Evolutionary conservation across 2,329 filamentous ascomycete genomes (phyloP).

Genomic region (Chaetomium sp.): DNA sequence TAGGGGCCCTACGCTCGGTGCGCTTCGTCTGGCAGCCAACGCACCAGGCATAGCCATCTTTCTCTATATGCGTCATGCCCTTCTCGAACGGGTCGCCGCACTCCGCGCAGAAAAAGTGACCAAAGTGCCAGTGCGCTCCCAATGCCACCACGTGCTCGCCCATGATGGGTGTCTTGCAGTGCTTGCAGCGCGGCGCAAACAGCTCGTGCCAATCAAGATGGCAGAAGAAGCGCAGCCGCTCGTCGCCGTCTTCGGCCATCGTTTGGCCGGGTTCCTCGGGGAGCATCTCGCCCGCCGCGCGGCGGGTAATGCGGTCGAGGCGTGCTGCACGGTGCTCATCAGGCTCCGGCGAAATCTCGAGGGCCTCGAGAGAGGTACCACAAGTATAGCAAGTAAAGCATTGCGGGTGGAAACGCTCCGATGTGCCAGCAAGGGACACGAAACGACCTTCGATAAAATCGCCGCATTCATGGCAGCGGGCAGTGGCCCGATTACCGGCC

Average conservation of each 20-base stretch:
- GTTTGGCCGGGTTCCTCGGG: slow-evolving; percentile 58
- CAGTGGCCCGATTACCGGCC: slow-evolving; percentile 48
- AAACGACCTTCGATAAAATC: slow-evolving; percentile 85
- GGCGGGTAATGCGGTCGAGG: slow-evolving; percentile 62
- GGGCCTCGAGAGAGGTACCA: slow-evolving; percentile 80
- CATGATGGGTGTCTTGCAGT: slow-evolving; percentile 93
- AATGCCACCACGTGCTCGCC: slow-evolving; percentile 91
- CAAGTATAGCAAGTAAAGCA: slow-evolving; percentile 91
- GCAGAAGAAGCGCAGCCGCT: slow-evolving; percentile 80
- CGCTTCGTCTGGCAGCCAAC: slow-evolving; percentile 86
- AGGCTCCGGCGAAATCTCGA: slow-evolving; percentile 94
- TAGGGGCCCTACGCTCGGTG: slow-evolving; percentile 79
- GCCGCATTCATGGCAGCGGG: slow-evolving; percentile 77
- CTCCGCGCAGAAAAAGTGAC: slow-evolving; percentile 98
- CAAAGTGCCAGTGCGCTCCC: slow-evolving; percentile 92
- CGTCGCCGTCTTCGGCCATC: slow-evolving; percentile 65
- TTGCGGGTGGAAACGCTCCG: slow-evolving; percentile 78
- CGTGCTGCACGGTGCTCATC: slow-evolving; percentile 63
- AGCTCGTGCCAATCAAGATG: slow-evolving; percentile 98
- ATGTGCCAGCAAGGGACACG: slow-evolving; percentile 68
- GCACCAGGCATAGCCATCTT: slow-evolving; percentile 97
- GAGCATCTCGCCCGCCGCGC: slow-evolving; percentile 51
- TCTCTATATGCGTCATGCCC: slow-evolving; percentile 71
- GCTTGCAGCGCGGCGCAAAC: slow-evolving; percentile 88
- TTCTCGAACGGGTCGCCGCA: slow-evolving; percentile 89